Evolutionary conservation across 169 alveolate species (phyloP).

Genomic region (Babesia bovis): DNA sequence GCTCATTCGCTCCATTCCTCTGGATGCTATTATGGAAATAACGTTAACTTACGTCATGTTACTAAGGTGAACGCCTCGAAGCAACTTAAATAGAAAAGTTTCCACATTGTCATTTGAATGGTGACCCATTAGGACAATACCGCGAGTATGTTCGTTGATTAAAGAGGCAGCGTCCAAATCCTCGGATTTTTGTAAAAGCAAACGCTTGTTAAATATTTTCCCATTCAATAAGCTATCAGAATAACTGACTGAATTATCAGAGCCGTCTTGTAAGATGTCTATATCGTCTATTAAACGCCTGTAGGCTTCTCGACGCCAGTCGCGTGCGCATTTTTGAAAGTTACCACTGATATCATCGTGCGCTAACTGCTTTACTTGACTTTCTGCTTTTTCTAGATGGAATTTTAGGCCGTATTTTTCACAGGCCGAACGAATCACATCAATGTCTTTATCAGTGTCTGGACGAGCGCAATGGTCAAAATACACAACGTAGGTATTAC

Average conservation of each 20-base stretch:
- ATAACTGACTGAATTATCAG: background rate
- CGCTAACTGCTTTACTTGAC: background rate
- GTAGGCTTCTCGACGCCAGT: slow-evolving; percentile 16
- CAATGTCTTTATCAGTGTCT: slow-evolving; percentile 44
- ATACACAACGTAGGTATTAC: slow-evolving; percentile 53
- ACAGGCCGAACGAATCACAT: slow-evolving; percentile 40
- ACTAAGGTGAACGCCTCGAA: slow-evolving; percentile 51
- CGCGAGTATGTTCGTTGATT: slow-evolving; percentile 2
- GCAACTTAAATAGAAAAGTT: slow-evolving; percentile 44
- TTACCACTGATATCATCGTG: background rate
- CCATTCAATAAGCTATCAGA: background rate
- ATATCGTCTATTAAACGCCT: slow-evolving; percentile 1
- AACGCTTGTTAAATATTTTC: background rate
- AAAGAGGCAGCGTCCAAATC: background rate
- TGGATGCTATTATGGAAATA: background rate
- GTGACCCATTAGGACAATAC: slow-evolving; percentile 54
- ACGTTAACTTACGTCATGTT: slow-evolving; percentile 31
- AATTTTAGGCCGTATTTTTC: slow-evolving; percentile 36
- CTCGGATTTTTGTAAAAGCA: slow-evolving; percentile 2
- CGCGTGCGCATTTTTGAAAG: slow-evolving; percentile 10
- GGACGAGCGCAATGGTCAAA: slow-evolving; percentile 47
- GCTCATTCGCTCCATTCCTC: slow-evolving; percentile 41
- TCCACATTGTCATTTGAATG: slow-evolving; percentile 54
- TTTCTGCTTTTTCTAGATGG: slow-evolving; percentile 14
- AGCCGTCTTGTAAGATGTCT: background rate